Base-by-base conservation (phyloP, 495 filamentous ascomycete genomes). In the Aspergillus saccharolyticus region DNA sequence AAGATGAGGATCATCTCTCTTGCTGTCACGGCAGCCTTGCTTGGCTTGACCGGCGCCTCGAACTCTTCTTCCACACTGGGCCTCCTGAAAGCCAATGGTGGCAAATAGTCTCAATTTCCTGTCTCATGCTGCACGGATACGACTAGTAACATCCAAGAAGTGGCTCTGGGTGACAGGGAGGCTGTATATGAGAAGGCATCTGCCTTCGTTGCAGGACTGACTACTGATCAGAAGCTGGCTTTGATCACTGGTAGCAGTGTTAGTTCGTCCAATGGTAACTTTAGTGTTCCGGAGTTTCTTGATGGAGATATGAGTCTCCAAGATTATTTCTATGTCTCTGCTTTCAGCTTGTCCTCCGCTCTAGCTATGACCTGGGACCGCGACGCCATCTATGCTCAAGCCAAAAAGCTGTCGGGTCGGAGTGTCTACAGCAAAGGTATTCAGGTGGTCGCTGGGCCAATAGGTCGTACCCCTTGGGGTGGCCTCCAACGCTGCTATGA, bases 221-320 rank as follows among this genome's bases (percentile, higher is more conserved):
- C 85, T 1, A 74, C 92, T 54, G 69, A 84, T 28, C 89, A 96
- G 75, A 96, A 95, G 76, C 86, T 94, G 70, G 90, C 91, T 66
- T 66, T 96, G 48, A 91, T 90, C 3, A 95, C 89, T 4, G 91
- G 89, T 62, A 80, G 53, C 47, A 53, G 50, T 47, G 78, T 84
- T 25, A 86, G 87, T 67, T 85, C 47, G 10, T 57, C 58, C 12
- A 55, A 62, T 49, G 54, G 53, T 17, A 47, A 50, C 33, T 66
- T 63, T 28, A 58, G 55, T 7, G 61, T 57, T 0, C 58, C 62
- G 1, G 24, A 57, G n/a, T 60, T 63, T 39, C 33, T 59, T 2
- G 65, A 67, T 42, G 60, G 65, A 16, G 54, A 78, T 78, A 66
- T 89, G 87, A 66, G 89, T 89, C 25, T 88, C 83, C 52, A 83